Base-by-base conservation (phyloP, 192 early-diverging fungal species). In the Obelidium mucronatum region DNA sequence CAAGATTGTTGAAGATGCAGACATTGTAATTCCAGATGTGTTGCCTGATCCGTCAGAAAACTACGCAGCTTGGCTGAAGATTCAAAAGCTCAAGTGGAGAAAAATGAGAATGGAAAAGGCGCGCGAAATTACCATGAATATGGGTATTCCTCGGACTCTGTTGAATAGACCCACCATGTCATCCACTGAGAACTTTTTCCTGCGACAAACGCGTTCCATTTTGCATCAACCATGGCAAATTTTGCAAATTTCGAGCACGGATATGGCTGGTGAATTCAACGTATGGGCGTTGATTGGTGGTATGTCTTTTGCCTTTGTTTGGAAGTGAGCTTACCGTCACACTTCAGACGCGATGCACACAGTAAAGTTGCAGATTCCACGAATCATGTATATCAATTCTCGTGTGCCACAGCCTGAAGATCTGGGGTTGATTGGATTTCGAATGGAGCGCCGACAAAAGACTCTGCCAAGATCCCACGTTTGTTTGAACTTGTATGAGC, bases 381-480 rank as follows among this genome's bases (percentile, higher is more conserved):
- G 96, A 34, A 87, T 83, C 26, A 90, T 98, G 52, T 97, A 93
- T 70, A 90, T 96, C 75, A 94, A 97, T 74, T 91, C 90, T 52
- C 83, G 86, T 40, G 89, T 87, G 19, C 68, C 86, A 13, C 82
- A 87, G 77, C 81, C 84, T 30, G 83, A 87, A 40, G 83, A 76
- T 22, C 19, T 56, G 19, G 42, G 24, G 0, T 19, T 51, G 42
- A 30, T 13, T 19, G 63, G 71, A 74, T 68, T 51, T 73, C 36
- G 61, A 73, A 81, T 84, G 56, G 56, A 58, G 30, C 56, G 76
- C 15, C n/a, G 71, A 2, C 67, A 63, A 39, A 84, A 85, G 76
- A 92, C 90, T 0, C 85, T 99, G 19, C 97, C 97, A 28, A 83
- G 97, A 24, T 87, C 86, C 19, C 93, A 92, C 66, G 85, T 85